Conservation (phyloP, 768 basidiomycete genomes). For the Kwoniella botswanensis region DNA sequence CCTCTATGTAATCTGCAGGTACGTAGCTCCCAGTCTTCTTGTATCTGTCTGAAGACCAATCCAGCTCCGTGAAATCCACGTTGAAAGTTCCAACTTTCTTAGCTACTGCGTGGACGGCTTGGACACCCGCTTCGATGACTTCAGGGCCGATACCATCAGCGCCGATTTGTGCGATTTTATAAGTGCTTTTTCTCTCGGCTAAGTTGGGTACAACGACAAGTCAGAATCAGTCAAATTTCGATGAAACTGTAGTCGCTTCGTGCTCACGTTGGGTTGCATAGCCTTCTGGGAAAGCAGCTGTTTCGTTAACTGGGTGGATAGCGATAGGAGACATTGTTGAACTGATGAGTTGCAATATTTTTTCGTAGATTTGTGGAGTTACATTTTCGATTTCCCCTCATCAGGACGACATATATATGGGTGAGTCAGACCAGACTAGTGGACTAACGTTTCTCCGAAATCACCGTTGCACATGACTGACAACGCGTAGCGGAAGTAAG, state of each 20-base stretch:
- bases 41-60: slow-evolving; percentile 63
- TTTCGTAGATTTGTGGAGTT: no score
- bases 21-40: slow-evolving; percentile 63
- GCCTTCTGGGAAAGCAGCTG: slow-evolving; percentile 29
- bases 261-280: slow-evolving; percentile 40
- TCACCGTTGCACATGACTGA: no score
- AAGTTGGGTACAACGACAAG: not conserved
- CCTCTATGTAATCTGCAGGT: slow-evolving; percentile 56
- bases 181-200: slow-evolving; percentile 38
- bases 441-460: no score
- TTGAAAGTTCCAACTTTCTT: slow-evolving; percentile 61
- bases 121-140: slow-evolving; percentile 63
- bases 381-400: no score
- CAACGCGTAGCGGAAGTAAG: not conserved
- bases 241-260: no score
- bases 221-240: not conserved
- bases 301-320: slow-evolving; percentile 10
- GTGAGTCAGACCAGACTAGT: no score
- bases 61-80: slow-evolving; percentile 62
- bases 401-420: no score
- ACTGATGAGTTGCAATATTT: not conserved
- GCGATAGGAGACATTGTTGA: slow-evolving; percentile 19
- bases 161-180: slow-evolving; percentile 63
- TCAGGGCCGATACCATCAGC: slow-evolving; percentile 67
- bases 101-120: slow-evolving; percentile 62